Conservation (phyloP, 2,329 filamentous ascomycete genomes). For the Aspergillus tamarii region DNA sequence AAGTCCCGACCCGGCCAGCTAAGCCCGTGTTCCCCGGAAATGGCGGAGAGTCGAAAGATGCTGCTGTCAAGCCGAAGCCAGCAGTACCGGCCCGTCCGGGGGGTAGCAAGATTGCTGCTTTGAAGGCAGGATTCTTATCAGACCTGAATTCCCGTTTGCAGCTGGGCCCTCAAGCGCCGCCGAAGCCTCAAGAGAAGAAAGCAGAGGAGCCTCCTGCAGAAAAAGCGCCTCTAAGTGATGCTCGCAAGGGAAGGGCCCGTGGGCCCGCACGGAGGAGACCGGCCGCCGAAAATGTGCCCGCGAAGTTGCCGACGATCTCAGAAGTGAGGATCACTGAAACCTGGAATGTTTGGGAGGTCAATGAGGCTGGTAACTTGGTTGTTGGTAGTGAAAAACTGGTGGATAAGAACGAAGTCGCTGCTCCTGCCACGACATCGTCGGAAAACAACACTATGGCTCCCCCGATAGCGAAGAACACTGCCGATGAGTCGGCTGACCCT, state of each 20-base stretch:
- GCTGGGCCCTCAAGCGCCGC: conserved; percentile 74
- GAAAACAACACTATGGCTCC: conserved; percentile 30
- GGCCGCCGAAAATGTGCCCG: conserved; percentile 60
- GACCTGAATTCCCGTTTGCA: conserved; percentile 89
- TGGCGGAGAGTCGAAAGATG: conserved; percentile 35
- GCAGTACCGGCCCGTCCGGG: conserved; percentile 76
- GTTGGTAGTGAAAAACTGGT: conserved; percentile 28
- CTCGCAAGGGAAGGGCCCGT: conserved; percentile 84
- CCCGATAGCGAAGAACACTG: conserved; percentile 36
- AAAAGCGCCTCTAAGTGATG: conserved; percentile 81
- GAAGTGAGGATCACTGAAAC: conserved; percentile 43
- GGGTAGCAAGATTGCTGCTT: conserved; percentile 83
- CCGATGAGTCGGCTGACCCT: conserved; percentile 40
- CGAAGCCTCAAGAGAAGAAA: conserved; percentile 70
- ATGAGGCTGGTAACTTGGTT: conserved; percentile 36
- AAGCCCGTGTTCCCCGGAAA: conserved; percentile 50
- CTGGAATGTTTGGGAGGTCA: conserved; percentile 46
- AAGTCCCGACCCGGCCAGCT: conserved; percentile 66
- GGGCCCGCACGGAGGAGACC: conserved; percentile 79
- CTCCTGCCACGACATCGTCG: conserved; percentile 18
- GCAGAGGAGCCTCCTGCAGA: conserved; percentile 66
- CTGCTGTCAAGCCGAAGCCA: conserved; percentile 71
- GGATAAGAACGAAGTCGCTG: conserved; percentile 17
- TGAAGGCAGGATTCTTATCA: conserved; percentile 90
- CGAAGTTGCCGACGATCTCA: conserved; percentile 36